Evolutionary conservation across 805 yeast species (phyloP), one percentile per base, ranked within the genome.

Genomic region (Saitoella complicata): DNA sequence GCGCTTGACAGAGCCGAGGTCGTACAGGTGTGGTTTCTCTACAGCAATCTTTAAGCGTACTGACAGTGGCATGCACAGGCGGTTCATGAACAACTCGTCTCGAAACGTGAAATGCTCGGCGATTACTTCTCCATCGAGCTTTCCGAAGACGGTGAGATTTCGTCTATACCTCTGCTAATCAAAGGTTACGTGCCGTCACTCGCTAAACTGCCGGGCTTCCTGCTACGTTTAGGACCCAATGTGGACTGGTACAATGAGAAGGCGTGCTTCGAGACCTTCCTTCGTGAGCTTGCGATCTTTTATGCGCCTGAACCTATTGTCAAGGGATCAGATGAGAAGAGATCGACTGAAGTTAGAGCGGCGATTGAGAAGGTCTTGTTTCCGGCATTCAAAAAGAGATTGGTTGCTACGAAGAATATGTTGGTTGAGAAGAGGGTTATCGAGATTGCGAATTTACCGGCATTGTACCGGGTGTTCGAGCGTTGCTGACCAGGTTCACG

Each of bases 401-500:
- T 85, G 31, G 57, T 85, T 9, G 94, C 87, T 0, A 73, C 93
- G 0, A 65, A 65, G 9, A 56, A 55, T 2, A 53, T 85, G 35
- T 51, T 60, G 4, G 32, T 44, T 6, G 44, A 37, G n/a, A 56
- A 66, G 9, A 78, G 75, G 45, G 75, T 86, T 4, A 71, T 83
- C 5, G 95, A 88, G 58, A 75, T 91, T 36, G 96, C 98, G 0
- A 86, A 79, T 57, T 61, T 91, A 32, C 97, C 97, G 1, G 94
- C 94, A 0, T 65, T 91, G 46, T 91, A 91, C 61, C 74, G 70
- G 54, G 94, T 93, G 4, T 91, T 91, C 66, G 98, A 91, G 64
- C 69, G 98, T 58, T 91, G 98, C 55, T 82, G 54, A 59, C 11
- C n/a, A n/a, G 37, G 36, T 33, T 9, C 10, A 33, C 11, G 36